Percentiles rank a stretch among this genome's conserved stretches.
phyloP scores from a whole-genome alignment of 768 basidiomycete genomes.

The Suillus bovinus region DNA sequence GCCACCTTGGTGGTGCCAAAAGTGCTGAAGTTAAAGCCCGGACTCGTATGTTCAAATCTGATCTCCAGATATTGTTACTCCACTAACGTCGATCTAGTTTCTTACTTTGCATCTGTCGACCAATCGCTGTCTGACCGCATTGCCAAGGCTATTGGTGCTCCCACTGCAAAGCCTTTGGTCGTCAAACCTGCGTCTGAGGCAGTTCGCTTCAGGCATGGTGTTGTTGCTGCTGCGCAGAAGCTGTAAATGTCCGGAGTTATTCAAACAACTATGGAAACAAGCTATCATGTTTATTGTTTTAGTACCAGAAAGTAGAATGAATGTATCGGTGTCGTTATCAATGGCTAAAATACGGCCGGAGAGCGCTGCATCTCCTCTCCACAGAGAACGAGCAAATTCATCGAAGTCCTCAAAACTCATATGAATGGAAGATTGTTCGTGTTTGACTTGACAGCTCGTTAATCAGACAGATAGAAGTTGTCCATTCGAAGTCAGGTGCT shows the following conservation, averaged over 20 bases:
- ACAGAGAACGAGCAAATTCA: not conserved
- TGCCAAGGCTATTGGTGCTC: conserved; percentile 69
- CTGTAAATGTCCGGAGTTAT: not conserved
- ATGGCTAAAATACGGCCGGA: not conserved
- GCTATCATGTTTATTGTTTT: conserved; percentile 1
- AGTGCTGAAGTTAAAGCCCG: conserved; percentile 56
- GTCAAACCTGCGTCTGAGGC: conserved; percentile 63
- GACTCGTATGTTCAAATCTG: conserved; percentile 54
- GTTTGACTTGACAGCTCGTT: too few species aligned
- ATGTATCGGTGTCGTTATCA: not conserved
- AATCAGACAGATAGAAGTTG: too few species aligned
- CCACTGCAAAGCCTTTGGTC: conserved; percentile 56
- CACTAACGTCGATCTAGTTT: conserved; percentile 43
- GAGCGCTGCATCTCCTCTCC: not conserved
- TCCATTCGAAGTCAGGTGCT: too few species aligned
- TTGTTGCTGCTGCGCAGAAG: conserved; percentile 7
- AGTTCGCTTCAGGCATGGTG: conserved; percentile 44
- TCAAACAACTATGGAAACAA: conserved; percentile 5
- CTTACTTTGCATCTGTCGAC: conserved; percentile 79
- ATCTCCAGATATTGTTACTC: not conserved
- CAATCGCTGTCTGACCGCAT: conserved; percentile 75
- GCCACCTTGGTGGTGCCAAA: conserved; percentile 63
- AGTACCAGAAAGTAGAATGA: conserved; percentile 1
- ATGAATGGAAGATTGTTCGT: too few species aligned
- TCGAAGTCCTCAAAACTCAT: not conserved